Evolutionary conservation across 2,329 filamentous ascomycete species (phyloP).

Genomic region (Orbilia javanica): DNA sequence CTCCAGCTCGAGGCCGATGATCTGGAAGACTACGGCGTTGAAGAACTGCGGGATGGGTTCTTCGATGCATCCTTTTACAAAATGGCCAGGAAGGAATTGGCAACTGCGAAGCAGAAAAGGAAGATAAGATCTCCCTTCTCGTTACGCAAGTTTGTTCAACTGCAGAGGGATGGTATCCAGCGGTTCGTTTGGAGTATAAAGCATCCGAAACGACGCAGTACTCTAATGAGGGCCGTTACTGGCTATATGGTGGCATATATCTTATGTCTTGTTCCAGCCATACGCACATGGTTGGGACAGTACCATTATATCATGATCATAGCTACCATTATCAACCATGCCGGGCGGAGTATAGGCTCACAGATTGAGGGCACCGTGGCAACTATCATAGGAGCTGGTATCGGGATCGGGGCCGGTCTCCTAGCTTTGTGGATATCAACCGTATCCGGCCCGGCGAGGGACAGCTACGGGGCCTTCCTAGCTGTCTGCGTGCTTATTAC

Average conservation of each 20-base stretch:
- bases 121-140: constrained; percentile 55
- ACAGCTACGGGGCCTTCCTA: constrained; percentile 71
- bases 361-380: constrained; percentile 72
- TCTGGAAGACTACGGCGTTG: constrained; percentile 65
- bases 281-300: constrained; percentile 69
- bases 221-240: constrained; percentile 61
- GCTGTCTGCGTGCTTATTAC: constrained; percentile 71
- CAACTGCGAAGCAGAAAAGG: constrained; percentile 43
- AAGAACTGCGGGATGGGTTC: constrained; percentile 67
- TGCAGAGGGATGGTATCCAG: constrained; percentile 47
- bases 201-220: constrained; percentile 31
- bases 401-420: constrained; percentile 71
- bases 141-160: constrained; percentile 29
- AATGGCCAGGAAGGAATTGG: constrained; percentile 51
- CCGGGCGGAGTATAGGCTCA: constrained; percentile 71
- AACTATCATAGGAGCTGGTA: constrained; percentile 70
- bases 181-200: constrained; percentile 39
- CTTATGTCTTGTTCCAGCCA: constrained; percentile 70
- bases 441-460: constrained; percentile 68
- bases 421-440: constrained; percentile 66
- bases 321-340: constrained; percentile 72
- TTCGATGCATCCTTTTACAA: constrained; percentile 67
- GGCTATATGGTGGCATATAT: constrained; percentile 72
- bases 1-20: constrained; percentile 64
- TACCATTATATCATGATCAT: constrained; percentile 72